Base-by-base conservation (phyloP, 805 yeast genomes). In the Ogataea ramenticola region DNA sequence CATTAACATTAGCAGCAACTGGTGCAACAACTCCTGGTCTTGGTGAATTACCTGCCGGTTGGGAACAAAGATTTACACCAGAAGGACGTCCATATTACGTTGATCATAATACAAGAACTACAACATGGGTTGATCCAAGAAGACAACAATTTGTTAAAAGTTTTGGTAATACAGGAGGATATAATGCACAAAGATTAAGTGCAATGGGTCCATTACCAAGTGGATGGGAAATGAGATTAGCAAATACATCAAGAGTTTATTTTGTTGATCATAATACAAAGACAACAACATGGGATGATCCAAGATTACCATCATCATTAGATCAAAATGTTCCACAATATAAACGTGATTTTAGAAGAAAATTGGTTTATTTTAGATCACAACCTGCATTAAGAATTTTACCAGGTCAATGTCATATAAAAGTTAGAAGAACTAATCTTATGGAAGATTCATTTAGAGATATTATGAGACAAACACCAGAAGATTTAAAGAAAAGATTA, bases 281-380 rank as follows among this genome's bases (percentile, higher is more conserved):
- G 70, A 93, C 99, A 0, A 93, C 99, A 0, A 93, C 99, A 1
- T 93, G 99, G 99, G 99, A 93, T 67, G 99, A 93, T 63, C 99
- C 99, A 50, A 82, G 99, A 61, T 75, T 93, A 62, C 99, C 99
- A 42, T 88, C 97, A 6, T 86, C 96, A 9, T 72, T 93, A 55
- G 99, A 93, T 65, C 98, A 93, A 69, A 91, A 91, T 55, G 99
- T 93, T 56, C 99, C 99, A 20, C 98, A 93, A 69, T 93, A 93
- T 67, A 93, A 93, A 76, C 91, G 99, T 72, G 99, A 93, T 66
- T 93, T 93, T 70, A 79, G 99, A 68, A 82, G 99, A 69, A 93
- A 93, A 70, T 87, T 93, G 46, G 91, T 93, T 51, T 93, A 93
- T 67, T 93, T 93, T 79, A 79, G 99, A 66, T 89, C 97, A 4